A percentile compares a stretch with the other conserved stretches of the same genome.
phyloP scores from a whole-genome alignment of 148 eudicot genomes.

The Camellia granthamiana region DNA sequence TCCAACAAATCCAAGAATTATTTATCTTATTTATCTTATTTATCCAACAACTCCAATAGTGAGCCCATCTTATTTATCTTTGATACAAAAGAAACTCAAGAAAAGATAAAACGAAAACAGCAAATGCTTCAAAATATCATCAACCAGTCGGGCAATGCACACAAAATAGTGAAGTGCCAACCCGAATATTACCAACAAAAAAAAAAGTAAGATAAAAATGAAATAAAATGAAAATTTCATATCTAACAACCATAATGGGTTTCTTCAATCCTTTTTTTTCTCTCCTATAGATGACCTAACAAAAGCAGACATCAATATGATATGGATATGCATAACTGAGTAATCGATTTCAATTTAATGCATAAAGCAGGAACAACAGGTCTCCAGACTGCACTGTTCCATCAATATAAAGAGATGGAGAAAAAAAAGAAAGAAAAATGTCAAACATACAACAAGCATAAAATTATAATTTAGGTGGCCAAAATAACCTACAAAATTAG shows the following conservation, averaged over 20 bases:
- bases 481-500: neutral
- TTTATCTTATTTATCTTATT: too few relatives aligned
- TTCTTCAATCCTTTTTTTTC: neutral
- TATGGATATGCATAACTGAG: neutral
- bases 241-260: neutral
- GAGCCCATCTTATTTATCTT: neutral
- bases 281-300: neutral
- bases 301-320: neutral
- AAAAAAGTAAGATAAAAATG: too few relatives aligned
- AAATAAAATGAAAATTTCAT: neutral
- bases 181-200: neutral
- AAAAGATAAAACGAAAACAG: neutral
- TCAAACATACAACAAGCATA: neutral
- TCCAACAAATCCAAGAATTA: constrained; percentile 14
- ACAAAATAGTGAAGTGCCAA: neutral
- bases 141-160: neutral
- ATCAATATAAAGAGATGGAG: neutral
- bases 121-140: neutral
- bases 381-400: neutral
- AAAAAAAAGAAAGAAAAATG: neutral
- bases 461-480: neutral
- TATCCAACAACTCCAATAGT: constrained; percentile 16
- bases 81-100: neutral
- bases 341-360: neutral
- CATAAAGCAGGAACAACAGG: neutral